Percentiles rank a stretch among this genome's conserved stretches.
These are phyloP conservation scores for Erodium maritimum DNA, from an alignment of 345 rosid genomes.

Conservation along the genomic window DNA sequence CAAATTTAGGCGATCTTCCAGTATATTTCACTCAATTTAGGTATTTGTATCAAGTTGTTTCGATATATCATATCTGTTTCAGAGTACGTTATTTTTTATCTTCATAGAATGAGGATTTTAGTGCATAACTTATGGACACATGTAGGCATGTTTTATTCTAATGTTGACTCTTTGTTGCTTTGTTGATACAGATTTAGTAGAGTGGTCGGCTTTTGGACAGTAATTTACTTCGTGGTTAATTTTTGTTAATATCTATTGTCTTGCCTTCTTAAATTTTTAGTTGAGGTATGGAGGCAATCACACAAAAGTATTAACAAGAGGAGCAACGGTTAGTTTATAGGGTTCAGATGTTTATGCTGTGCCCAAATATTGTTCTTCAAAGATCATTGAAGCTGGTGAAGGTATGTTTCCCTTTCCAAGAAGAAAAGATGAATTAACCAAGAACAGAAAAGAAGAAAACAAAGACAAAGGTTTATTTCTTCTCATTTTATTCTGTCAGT, in stretches of 20 bases:
- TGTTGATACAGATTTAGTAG: slow-evolving; percentile 29
- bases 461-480: too few relatives aligned
- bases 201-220: slow-evolving; percentile 17
- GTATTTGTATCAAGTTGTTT: slow-evolving; percentile 12
- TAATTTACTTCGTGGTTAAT: slow-evolving; percentile 19
- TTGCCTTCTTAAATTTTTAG: slow-evolving; percentile 19
- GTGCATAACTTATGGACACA: slow-evolving; percentile 6
- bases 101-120: slow-evolving; percentile 6
- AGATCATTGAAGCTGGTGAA: slow-evolving; percentile 16
- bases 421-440: neutral
- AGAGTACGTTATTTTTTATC: slow-evolving; percentile 1
- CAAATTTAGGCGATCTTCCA: slow-evolving; percentile 12
- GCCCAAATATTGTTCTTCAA: slow-evolving; percentile 2
- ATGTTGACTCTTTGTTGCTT: slow-evolving; percentile 23
- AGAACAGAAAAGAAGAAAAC: slow-evolving; percentile 1
- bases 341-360: slow-evolving; percentile 10
- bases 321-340: slow-evolving; percentile 14
- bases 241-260: slow-evolving; percentile 14
- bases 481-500: neutral
- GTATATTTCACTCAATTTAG: slow-evolving; percentile 10
- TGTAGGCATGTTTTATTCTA: slow-evolving; percentile 11
- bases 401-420: slow-evolving; percentile 28
- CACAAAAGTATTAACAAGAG: slow-evolving; percentile 12
- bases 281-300: slow-evolving; percentile 23
- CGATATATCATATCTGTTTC: slow-evolving; percentile 6